Base-by-base conservation (phyloP, 2,329 filamentous ascomycete genomes). In the Westerdykella aurantiaca region DNA sequence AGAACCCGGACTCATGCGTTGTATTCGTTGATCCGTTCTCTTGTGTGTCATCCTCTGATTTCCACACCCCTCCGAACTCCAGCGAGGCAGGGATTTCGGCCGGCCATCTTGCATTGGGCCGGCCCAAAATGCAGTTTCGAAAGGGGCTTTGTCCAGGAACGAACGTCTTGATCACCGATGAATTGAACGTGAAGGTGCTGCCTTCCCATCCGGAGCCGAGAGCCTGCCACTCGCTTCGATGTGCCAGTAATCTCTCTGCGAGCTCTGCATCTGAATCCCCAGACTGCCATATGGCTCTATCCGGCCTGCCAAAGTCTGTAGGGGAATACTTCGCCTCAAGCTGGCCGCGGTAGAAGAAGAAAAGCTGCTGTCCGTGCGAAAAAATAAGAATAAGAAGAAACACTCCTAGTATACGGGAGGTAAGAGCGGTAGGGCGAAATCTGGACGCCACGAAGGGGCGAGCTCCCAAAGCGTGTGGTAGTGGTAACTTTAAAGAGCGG, bases 71-170 rank as follows among this genome's bases (percentile, higher is more conserved):
- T 22, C 55, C 55, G n/a, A 61, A 55, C 3, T 40, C 41, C 6
- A 57, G 25, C n/a, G 53, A 53, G 9, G 55, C 58, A 4, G 56
- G 56, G 21, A 62, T 60, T 35, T 63, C 60, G 2, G 56, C 55
- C 0, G 58, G 59, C 58, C 58, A 61, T 41, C 17, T 48, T 10
- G 47, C 42, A 16, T 40, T 9, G 9, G 33, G n/a, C 11, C 29
- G n/a, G 3, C 48, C 41, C 4, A 48, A 44, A 7, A 47, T 48
- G 39, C 58, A 61, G 22, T 62, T 62, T 2, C 58, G 52, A 29
- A 58, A 55, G 4, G 58, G 56, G 43, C 56, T 57, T 11, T 44
- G 43, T 9, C 46, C 56, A 22, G 56, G 48, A 10, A 46, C 51
- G 23, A 57, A 60, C 2, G 56, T 61, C 37, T 60, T 60, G 45